Conservation (phyloP, 805 yeast genomes). For the Starmerella riodocensis region DNA sequence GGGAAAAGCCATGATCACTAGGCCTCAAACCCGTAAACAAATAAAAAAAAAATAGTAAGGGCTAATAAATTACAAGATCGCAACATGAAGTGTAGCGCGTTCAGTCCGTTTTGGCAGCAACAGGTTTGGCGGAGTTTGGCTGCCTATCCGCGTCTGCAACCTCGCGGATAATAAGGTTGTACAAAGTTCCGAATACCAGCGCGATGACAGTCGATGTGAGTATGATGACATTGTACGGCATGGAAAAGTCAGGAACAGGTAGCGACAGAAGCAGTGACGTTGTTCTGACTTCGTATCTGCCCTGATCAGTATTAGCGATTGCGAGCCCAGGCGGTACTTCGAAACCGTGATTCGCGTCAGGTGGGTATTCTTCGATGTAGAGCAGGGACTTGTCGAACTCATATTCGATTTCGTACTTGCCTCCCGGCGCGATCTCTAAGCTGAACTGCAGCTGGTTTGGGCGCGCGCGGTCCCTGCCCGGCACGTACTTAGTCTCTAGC, state of each 20-base stretch:
- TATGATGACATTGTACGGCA: slow-evolving; percentile 96
- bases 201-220: slow-evolving; percentile 90
- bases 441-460: slow-evolving; percentile 73
- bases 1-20: too few species aligned
- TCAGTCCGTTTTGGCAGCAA: too few species aligned
- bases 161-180: slow-evolving; percentile 41
- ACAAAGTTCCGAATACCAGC: slow-evolving; percentile 73
- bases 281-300: slow-evolving; percentile 44
- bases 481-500: slow-evolving; percentile 36
- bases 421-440: slow-evolving; percentile 40
- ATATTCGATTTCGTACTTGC: slow-evolving; percentile 32
- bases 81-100: too few species aligned
- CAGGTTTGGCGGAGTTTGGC: too few species aligned
- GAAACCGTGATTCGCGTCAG: slow-evolving; percentile 97
- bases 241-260: slow-evolving; percentile 95
- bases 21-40: too few species aligned
- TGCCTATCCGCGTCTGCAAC: slow-evolving; percentile 50
- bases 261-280: slow-evolving; percentile 73
- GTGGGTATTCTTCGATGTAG: slow-evolving; percentile 87
- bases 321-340: slow-evolving; percentile 74
- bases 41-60: too few species aligned
- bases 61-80: too few species aligned
- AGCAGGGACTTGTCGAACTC: slow-evolving; percentile 79
- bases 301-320: slow-evolving; percentile 25
- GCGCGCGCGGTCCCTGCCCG: slow-evolving; percentile 66